phyloP scores from a whole-genome alignment of 176 grass and related monocot species.

The Coix lacrymajobi region DNA sequence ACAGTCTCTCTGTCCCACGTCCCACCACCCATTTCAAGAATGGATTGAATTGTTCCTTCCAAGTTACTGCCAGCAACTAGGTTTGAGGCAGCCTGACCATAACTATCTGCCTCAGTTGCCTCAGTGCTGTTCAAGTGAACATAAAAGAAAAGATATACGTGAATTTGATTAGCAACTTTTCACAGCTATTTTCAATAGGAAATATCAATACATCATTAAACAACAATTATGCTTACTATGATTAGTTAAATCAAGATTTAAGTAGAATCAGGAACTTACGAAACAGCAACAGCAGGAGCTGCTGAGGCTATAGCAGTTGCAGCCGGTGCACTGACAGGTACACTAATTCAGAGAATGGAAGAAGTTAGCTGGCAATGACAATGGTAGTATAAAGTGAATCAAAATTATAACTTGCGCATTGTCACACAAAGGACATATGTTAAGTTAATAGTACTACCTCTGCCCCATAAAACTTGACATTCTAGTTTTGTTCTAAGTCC shows the following conservation, averaged over 20 bases:
- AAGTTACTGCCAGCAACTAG: slow-evolving; percentile 70
- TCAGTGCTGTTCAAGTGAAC: slow-evolving; percentile 35
- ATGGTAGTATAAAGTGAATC: neutral
- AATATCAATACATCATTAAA: neutral
- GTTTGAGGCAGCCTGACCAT: slow-evolving; percentile 71
- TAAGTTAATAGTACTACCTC: neutral
- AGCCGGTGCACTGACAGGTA: slow-evolving; percentile 47
- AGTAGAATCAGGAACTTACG: slow-evolving; percentile 47
- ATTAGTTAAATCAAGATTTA: slow-evolving; percentile 5
- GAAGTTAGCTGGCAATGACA: slow-evolving; percentile 25
- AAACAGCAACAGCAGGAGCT: slow-evolving; percentile 46
- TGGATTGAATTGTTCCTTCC: slow-evolving; percentile 67
- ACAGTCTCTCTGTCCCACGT: slow-evolving; percentile 89
- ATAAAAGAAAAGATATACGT: neutral
- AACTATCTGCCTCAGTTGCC: slow-evolving; percentile 54
- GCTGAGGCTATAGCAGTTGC: slow-evolving; percentile 51
- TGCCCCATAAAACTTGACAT: neutral
- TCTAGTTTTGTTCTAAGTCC: neutral
- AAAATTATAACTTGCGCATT: neutral
- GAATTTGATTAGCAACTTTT: neutral
- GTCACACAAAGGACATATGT: neutral
- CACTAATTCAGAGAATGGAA: slow-evolving; percentile 34
- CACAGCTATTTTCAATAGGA: slow-evolving; percentile 7
- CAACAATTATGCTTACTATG: slow-evolving; percentile 1
- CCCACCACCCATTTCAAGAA: slow-evolving; percentile 91